Conservation (phyloP, 2,329 filamentous ascomycete species). For the Xylariaceae sp. region DNA sequence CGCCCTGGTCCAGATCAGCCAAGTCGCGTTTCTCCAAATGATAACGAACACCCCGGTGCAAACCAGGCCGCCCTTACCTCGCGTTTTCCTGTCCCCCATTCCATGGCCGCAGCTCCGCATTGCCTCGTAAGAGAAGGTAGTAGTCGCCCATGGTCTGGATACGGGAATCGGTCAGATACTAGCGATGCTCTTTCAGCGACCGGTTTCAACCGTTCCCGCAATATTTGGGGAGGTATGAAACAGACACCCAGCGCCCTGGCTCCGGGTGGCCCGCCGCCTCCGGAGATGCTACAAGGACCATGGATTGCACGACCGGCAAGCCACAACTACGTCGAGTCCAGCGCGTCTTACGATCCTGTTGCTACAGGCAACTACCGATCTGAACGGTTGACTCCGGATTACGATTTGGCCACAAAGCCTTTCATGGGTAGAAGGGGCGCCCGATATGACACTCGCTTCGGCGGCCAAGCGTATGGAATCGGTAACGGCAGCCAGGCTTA, state of each 20-base stretch:
- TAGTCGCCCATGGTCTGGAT: slow-evolving; percentile 47
- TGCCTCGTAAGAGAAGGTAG: slow-evolving; percentile 36
- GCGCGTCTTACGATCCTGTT: slow-evolving; percentile 31
- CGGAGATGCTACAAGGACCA: slow-evolving; percentile 37
- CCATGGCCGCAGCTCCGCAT: slow-evolving; percentile 33
- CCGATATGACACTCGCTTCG: slow-evolving; percentile 42
- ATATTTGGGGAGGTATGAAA: slow-evolving; percentile 52
- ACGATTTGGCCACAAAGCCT: slow-evolving; percentile 43
- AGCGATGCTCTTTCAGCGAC: slow-evolving; percentile 49
- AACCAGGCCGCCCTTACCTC: slow-evolving; percentile 28
- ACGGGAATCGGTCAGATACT: slow-evolving; percentile 51
- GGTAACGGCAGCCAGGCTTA: slow-evolving; percentile 27
- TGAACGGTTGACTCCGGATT: slow-evolving; percentile 46
- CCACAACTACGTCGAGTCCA: slow-evolving; percentile 39
- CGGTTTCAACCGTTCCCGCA: slow-evolving; percentile 49
- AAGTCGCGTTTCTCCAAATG: slow-evolving; percentile 28
- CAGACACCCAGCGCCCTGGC: slow-evolving; percentile 27
- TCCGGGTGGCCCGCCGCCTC: slow-evolving; percentile 26
- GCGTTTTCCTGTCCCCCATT: slow-evolving; percentile 19
- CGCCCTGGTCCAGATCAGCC: slow-evolving; percentile 53
- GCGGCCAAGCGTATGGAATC: slow-evolving; percentile 26
- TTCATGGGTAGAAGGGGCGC: slow-evolving; percentile 40
- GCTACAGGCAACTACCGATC: slow-evolving; percentile 39
- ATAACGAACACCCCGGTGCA: slow-evolving; percentile 25
- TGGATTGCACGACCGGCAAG: slow-evolving; percentile 45